Percentiles rank a stretch among this genome's conserved stretches.
phyloP scores from a whole-genome alignment of 495 filamentous ascomycete genomes.

The Penicillium bialowiezense region DNA sequence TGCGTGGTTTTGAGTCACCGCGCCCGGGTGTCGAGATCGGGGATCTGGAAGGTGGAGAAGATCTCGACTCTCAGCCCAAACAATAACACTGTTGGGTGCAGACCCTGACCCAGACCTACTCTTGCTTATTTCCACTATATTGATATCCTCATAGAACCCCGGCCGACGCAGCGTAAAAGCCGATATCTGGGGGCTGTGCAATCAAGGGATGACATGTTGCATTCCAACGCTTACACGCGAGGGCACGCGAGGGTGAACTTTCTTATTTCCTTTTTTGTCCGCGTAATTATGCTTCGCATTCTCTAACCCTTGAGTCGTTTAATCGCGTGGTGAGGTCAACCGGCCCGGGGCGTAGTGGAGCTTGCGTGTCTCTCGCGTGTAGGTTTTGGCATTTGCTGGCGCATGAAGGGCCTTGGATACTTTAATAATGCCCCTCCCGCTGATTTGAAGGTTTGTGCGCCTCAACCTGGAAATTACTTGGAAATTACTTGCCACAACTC shows the following conservation, averaged over 20 bases:
- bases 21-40: not conserved
- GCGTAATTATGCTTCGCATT: slow-evolving; percentile 3
- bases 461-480: not conserved
- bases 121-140: no score
- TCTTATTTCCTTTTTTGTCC: not conserved
- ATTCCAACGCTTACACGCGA: slow-evolving; percentile 13
- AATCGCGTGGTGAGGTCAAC: slow-evolving; percentile 16
- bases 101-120: not conserved
- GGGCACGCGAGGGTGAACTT: slow-evolving; percentile 10
- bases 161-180: not conserved
- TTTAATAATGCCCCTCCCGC: slow-evolving; percentile 1
- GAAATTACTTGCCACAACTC: not conserved
- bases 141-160: no score
- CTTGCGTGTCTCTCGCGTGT: slow-evolving; percentile 17
- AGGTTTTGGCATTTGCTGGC: slow-evolving; percentile 13
- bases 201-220: slow-evolving; percentile 30
- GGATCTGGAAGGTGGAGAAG: not conserved
- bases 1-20: not conserved
- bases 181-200: slow-evolving; percentile 20
- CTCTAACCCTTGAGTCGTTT: slow-evolving; percentile 2
- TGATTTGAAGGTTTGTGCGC: not conserved
- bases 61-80: not conserved
- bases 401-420: slow-evolving; percentile 4
- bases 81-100: not conserved
- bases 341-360: slow-evolving; percentile 26